Evolutionary conservation across 2,329 filamentous ascomycete genomes (phyloP), one percentile per base, ranked within the genome.

Genomic region (Cercospora citrullina): DNA sequence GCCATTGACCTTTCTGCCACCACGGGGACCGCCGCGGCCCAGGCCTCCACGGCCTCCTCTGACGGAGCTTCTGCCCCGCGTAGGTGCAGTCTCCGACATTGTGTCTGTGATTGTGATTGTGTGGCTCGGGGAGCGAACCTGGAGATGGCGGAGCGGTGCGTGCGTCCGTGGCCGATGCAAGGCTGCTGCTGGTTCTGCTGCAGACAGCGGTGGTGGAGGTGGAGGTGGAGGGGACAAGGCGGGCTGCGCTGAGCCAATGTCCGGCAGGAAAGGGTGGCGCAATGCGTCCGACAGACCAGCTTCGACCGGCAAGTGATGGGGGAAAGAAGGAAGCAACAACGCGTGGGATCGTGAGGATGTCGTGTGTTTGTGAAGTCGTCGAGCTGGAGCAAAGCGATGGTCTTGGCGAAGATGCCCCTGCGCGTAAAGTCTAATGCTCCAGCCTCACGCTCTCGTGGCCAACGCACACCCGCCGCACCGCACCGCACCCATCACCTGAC

Each of bases 41-140:
- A 87, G 85, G 78, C 87, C 85, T 77, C 90, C 91, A 81, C 91
- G 89, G 79, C 93, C 93, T 80, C 94, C 94, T 81, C 94, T 91
- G 82, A 90, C 87, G 81, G 93, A 91, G 84, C 92, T 93, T 88
- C 95, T 91, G 84, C 94, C 94, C 84, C 94, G 92, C 74, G 85
- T 89, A 83, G 92, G 89, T 81, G 89, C 87, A 80, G 91, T 87
- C 88, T 98, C 94, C 87, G 95, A 96, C 95, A 98, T 98, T 84
- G 80, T 82, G 72, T 64, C 64, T 70, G 68, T 73, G 65, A 31
- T 36, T 72, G 63, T 60, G 62, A 51, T 68, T 42, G 62, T 67
- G 42, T 48, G 60, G 63, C 68, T 63, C 60, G 60, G 42, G 39
- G 30, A 60, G 31, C 45, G 63, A 60, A 60, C 57, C 63, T 45